Evolutionary conservation across 495 filamentous ascomycete species (phyloP).

Genomic region (Penicillium canariense): DNA sequence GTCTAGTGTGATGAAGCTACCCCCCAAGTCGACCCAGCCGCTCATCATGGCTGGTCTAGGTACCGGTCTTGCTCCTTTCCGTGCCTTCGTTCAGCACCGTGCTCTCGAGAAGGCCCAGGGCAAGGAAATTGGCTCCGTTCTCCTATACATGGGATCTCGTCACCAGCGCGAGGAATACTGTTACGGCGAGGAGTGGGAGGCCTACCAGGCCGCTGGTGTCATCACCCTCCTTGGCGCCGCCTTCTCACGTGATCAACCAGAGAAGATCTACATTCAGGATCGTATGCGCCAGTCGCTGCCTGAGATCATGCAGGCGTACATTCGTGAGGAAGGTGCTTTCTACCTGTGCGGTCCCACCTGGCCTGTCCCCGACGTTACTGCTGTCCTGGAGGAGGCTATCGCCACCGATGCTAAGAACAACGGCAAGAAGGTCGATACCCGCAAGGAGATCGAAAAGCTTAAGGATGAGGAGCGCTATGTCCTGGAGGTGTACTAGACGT

Average conservation of each 20-base stretch:
- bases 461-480: conserved; percentile 96
- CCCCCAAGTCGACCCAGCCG: conserved; percentile 76
- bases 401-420: conserved; percentile 64
- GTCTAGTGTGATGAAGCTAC: conserved; percentile 97
- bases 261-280: conserved; percentile 99
- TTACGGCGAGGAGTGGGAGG: conserved; percentile 99
- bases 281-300: conserved; percentile 84
- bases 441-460: conserved; percentile 90
- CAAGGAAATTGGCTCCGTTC: conserved; percentile 87
- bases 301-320: conserved; percentile 88
- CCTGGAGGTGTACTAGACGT: conserved; percentile 82
- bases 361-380: conserved; percentile 98
- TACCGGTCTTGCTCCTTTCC: conserved; percentile 95
- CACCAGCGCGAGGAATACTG: conserved; percentile 98
- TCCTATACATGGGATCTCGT: conserved; percentile 94
- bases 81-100: conserved; percentile 96
- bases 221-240: conserved; percentile 91
- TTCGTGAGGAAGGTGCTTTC: conserved; percentile 84
- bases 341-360: conserved; percentile 98
- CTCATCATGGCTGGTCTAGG: conserved; percentile 99
- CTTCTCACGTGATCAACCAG: conserved; percentile 92
- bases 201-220: conserved; percentile 91
- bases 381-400: conserved; percentile 90
- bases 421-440: conserved; percentile 79
- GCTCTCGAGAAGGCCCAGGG: conserved; percentile 95